Conservation (phyloP, 192 early-diverging fungal genomes). For the Coemansia javaensis region DNA sequence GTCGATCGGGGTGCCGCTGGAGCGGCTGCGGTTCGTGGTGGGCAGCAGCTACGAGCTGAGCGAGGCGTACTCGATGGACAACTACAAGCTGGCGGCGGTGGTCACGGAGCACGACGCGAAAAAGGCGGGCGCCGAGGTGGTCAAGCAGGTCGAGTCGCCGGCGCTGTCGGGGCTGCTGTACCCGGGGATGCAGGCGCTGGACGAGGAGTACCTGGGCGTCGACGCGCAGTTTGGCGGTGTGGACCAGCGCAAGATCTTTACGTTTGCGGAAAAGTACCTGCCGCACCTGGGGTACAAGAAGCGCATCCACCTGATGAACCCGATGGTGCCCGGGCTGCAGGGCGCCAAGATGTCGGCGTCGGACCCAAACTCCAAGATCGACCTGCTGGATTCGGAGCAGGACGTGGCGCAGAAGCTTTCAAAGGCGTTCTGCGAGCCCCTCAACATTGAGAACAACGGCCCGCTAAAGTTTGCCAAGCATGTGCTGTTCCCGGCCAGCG, state of each 20-base stretch:
- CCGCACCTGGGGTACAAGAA: slow-evolving; percentile 94
- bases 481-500: slow-evolving; percentile 85
- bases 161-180: slow-evolving; percentile 92
- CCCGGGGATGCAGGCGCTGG: slow-evolving; percentile 95
- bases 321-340: slow-evolving; percentile 91
- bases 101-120: slow-evolving; percentile 95
- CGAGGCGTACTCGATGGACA: slow-evolving; percentile 87
- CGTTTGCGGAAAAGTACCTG: slow-evolving; percentile 92
- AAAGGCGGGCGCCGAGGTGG: slow-evolving; percentile 97
- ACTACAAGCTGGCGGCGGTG: slow-evolving; percentile 76
- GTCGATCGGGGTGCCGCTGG: slow-evolving; percentile 91
- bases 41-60: slow-evolving; percentile 88
- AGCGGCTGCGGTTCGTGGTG: slow-evolving; percentile 85
- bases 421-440: slow-evolving; percentile 97
- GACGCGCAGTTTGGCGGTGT: slow-evolving; percentile 97
- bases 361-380: slow-evolving; percentile 96
- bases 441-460: slow-evolving; percentile 88
- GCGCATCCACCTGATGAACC: slow-evolving; percentile 96
- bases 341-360: slow-evolving; percentile 96
- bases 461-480: slow-evolving; percentile 82
- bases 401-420: slow-evolving; percentile 80
- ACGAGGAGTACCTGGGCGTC: slow-evolving; percentile 93
- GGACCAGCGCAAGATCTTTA: slow-evolving; percentile 99
- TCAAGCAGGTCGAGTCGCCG: slow-evolving; percentile 90
- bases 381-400: slow-evolving; percentile 82